Evolutionary conservation across 1,284 basidiomycete genomes (phyloP).

Genomic region (Naganishia liquefaciens): DNA sequence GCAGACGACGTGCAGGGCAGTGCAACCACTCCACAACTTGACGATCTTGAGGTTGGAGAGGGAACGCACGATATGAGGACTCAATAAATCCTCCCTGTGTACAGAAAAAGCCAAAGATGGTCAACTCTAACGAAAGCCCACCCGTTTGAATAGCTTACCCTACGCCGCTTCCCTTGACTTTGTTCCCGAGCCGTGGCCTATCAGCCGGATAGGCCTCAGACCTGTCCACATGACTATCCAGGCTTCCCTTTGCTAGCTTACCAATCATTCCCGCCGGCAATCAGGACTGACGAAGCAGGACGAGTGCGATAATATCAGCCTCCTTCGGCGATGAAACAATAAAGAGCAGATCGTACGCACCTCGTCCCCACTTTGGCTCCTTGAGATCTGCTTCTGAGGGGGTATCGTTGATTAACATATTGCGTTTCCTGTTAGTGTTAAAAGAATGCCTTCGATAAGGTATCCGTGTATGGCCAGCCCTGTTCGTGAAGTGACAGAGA

Average conservation of each 20-base stretch:
- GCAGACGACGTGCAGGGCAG: slow-evolving; percentile 63
- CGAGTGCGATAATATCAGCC: background rate
- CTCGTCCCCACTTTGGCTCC: slow-evolving; percentile 25
- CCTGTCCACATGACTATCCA: background rate
- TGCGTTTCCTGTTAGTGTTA: background rate
- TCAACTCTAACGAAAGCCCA: background rate
- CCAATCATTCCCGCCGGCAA: slow-evolving; percentile 85
- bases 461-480: background rate
- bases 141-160: background rate
- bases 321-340: too few relatives aligned
- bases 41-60: slow-evolving; percentile 73
- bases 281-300: slow-evolving; percentile 61
- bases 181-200: slow-evolving; percentile 33
- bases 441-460: background rate
- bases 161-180: slow-evolving; percentile 20
- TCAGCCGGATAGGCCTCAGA: background rate
- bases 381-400: background rate
- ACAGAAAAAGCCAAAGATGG: background rate
- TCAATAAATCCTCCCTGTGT: slow-evolving; percentile 63
- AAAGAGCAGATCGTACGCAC: slow-evolving; percentile 2
- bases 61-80: slow-evolving; percentile 84
- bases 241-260: slow-evolving; percentile 50
- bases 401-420: slow-evolving; percentile 7
- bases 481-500: background rate
- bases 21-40: slow-evolving; percentile 72